Conservation (phyloP, 495 filamentous ascomycete genomes). For the Neurospora terricola region DNA sequence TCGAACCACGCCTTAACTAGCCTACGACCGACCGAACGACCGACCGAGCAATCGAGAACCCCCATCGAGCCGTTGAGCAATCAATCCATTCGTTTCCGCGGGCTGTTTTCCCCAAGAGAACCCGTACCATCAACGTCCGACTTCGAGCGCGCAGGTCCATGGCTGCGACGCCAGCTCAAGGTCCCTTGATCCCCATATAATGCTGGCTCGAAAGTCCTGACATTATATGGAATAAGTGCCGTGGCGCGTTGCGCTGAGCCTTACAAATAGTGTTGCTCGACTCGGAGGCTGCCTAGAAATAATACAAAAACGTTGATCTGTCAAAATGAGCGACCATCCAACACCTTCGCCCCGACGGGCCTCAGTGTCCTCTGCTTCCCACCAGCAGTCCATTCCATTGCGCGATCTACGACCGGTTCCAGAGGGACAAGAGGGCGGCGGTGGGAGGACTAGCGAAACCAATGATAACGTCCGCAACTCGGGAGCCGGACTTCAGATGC, state of each 20-base stretch:
- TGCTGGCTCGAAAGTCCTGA: constrained; percentile 6
- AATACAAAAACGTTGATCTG: neutral
- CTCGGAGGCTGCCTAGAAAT: neutral
- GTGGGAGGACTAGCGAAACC: constrained; percentile 17
- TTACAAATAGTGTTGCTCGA: neutral
- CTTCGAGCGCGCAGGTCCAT: neutral
- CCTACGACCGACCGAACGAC: neutral
- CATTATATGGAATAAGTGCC: constrained; percentile 10
- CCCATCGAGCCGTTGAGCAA: neutral
- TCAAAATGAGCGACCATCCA: constrained; percentile 17
- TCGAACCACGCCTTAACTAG: neutral
- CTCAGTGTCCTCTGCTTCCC: constrained; percentile 17
- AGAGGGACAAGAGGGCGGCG: constrained; percentile 27
- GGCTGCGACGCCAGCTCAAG: neutral
- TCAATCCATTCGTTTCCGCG: neutral
- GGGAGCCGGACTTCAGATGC: constrained; percentile 7
- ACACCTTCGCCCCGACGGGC: constrained; percentile 23
- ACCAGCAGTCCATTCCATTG: constrained; percentile 70
- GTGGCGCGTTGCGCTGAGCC: constrained; percentile 19
- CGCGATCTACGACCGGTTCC: constrained; percentile 63
- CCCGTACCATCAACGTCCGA: neutral
- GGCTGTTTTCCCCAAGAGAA: neutral
- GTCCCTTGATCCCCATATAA: constrained; percentile 9
- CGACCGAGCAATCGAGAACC: neutral
- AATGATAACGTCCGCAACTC: constrained; percentile 21